Evolutionary conservation across 2,329 filamentous ascomycete genomes (phyloP), one percentile per base, ranked within the genome.

Genomic region (Bipolaris sorokiniana): DNA sequence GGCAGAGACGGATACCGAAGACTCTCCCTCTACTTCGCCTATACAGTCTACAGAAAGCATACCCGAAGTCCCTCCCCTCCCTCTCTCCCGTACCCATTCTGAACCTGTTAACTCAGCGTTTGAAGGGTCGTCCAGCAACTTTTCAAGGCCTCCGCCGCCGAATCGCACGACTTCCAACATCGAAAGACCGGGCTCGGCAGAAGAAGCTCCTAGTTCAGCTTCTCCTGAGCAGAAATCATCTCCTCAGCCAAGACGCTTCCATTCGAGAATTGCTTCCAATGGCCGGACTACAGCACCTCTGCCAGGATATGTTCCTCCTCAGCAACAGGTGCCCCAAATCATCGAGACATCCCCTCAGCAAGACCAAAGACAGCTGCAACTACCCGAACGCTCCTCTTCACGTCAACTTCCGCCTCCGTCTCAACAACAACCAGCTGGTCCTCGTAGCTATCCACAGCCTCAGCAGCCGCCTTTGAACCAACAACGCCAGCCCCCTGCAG

Each of bases 71-170:
- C 67, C 67, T 13, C 66, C 65, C 15, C 48, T 68, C 3, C 80
- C 86, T 6, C 76, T 92, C 33, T 79, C 81, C 5, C 83, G 87
- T 63, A 86, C 90, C 1, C 86, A 89, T 69, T 91, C 91, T 3
- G 91, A 94, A 68, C 88, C 90, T 3, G 76, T 83, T 23, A 77
- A 80, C 7, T 73, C 58, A 47, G 52, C 67, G 11, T 68, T 70
- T 23, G 68, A 74, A 52, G 57, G 66, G 1, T 61, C 73, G 9
- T 77, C 79, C 44, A 44, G 33, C 45, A 89, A 88, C 65, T 88
- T 86, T 68, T 90, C 88, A 10, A 81, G 86, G 7, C 86, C 88
- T 73, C 62, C 59, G 72, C 62, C 59, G 13, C 64, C 67, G 23
- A 70, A 65, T 58, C 69, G 69, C 33, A 70, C 73, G 9, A 69